Conservation (phyloP, 2,329 filamentous ascomycete species). For the Grosmannia huntii region DNA sequence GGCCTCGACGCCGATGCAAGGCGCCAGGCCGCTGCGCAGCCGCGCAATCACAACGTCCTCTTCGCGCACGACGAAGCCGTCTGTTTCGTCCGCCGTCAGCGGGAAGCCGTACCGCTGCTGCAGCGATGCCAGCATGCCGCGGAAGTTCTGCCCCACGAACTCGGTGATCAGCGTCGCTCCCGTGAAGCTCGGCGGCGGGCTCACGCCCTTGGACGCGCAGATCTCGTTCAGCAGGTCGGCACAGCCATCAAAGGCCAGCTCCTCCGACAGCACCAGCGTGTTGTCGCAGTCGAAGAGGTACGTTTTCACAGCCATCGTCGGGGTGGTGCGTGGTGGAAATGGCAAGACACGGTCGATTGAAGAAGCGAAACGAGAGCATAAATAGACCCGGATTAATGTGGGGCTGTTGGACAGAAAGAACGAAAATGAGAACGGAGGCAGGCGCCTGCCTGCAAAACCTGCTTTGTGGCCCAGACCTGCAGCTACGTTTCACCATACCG, state of each 20-base stretch:
- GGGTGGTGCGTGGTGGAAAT: neutral
- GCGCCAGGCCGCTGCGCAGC: slow-evolving; percentile 52
- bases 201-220: slow-evolving; percentile 48
- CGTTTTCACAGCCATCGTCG: slow-evolving; percentile 39
- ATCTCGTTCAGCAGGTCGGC: slow-evolving; percentile 82
- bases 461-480: neutral
- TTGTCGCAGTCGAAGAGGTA: slow-evolving; percentile 76
- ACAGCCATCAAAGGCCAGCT: slow-evolving; percentile 82
- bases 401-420: neutral
- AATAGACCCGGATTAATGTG: neutral
- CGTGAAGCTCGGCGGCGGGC: slow-evolving; percentile 50
- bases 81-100: slow-evolving; percentile 54
- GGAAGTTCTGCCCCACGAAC: slow-evolving; percentile 91
- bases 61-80: slow-evolving; percentile 62
- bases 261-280: slow-evolving; percentile 85
- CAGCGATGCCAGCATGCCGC: slow-evolving; percentile 72
- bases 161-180: slow-evolving; percentile 67
- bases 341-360: neutral
- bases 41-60: slow-evolving; percentile 76
- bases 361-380: too few species aligned
- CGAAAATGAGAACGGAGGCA: neutral
- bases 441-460: neutral
- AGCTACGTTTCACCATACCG: neutral
- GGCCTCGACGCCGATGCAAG: slow-evolving; percentile 55
- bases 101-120: slow-evolving; percentile 64